A percentile compares a stretch with the other conserved stretches of the same genome.
Evolutionary conservation across 495 filamentous ascomycete genomes (phyloP).

Genomic region (Evernia prunastri): DNA sequence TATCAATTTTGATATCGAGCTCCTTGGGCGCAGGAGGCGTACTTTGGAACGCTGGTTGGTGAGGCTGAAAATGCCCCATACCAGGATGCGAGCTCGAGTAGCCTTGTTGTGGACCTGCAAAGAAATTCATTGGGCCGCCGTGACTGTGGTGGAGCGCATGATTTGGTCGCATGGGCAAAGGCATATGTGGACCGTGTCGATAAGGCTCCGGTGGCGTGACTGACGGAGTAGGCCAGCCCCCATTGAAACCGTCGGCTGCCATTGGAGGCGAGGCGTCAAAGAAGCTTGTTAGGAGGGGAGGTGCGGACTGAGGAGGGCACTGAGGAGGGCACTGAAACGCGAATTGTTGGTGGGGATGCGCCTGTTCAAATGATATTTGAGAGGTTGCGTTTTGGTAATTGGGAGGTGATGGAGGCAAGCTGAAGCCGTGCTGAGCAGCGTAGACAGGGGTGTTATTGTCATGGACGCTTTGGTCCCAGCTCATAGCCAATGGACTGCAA

Average conservation of each 20-base stretch:
- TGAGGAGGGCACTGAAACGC: slow-evolving; percentile 24
- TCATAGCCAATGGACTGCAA: slow-evolving; percentile 1
- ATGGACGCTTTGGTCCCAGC: slow-evolving; percentile 6
- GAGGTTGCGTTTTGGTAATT: slow-evolving; percentile 5
- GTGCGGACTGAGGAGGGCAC: slow-evolving; percentile 27
- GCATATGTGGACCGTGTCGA: slow-evolving; percentile 8
- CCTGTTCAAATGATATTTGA: slow-evolving; percentile 8
- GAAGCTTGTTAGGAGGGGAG: slow-evolving; percentile 26
- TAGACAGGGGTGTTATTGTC: not conserved
- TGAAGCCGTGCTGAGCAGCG: slow-evolving; percentile 11
- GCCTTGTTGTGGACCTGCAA: slow-evolving; percentile 2
- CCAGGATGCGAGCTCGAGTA: slow-evolving; percentile 4
- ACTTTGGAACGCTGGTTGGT: not conserved
- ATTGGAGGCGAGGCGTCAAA: slow-evolving; percentile 22
- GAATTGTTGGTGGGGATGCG: slow-evolving; percentile 6
- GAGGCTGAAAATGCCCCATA: slow-evolving; percentile 2
- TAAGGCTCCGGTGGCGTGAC: slow-evolving; percentile 18
- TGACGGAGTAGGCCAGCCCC: slow-evolving; percentile 16
- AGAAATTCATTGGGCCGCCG: slow-evolving; percentile 9
- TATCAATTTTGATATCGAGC: slow-evolving; percentile 20
- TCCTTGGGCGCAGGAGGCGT: slow-evolving; percentile 10
- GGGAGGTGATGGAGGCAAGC: slow-evolving; percentile 11
- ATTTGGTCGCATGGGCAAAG: slow-evolving; percentile 7
- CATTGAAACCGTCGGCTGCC: slow-evolving; percentile 16
- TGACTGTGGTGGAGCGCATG: slow-evolving; percentile 12